Evolutionary conservation across 345 rosid genomes (phyloP).

Genomic region (Conringia planisiliqua): DNA sequence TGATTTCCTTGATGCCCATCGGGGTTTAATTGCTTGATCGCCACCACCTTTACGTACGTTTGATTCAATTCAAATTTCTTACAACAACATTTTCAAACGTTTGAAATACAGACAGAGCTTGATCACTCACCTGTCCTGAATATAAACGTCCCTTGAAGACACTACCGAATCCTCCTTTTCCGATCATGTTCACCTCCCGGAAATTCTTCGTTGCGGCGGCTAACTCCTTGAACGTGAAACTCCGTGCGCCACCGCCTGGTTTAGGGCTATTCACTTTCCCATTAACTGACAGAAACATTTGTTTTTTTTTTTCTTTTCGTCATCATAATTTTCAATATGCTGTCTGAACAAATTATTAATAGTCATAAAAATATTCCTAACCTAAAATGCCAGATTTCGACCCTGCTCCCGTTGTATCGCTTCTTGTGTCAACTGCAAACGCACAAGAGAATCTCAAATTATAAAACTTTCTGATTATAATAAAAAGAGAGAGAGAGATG

Average conservation of each 20-base stretch:
- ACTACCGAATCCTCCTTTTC: conserved; percentile 96
- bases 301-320: background rate
- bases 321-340: background rate
- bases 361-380: background rate
- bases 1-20: conserved; percentile 86
- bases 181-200: conserved; percentile 65
- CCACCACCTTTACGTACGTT: conserved; percentile 58
- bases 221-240: conserved; percentile 81
- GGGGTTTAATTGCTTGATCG: conserved; percentile 80
- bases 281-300: conserved; percentile 25
- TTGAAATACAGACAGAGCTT: background rate
- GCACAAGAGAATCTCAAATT: background rate
- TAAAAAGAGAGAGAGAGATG: background rate
- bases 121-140: conserved; percentile 50
- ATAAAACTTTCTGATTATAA: background rate
- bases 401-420: conserved; percentile 19
- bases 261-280: conserved; percentile 39
- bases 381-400: conserved; percentile 34
- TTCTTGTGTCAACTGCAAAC: conserved; percentile 31
- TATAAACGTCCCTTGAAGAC: conserved; percentile 81
- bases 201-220: conserved; percentile 74
- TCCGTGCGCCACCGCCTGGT: conserved; percentile 52
- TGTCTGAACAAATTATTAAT: background rate
- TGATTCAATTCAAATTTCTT: background rate
- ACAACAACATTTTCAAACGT: background rate